Base-by-base conservation (phyloP, 2,329 filamentous ascomycete species). In the Zarea fungicola region DNA sequence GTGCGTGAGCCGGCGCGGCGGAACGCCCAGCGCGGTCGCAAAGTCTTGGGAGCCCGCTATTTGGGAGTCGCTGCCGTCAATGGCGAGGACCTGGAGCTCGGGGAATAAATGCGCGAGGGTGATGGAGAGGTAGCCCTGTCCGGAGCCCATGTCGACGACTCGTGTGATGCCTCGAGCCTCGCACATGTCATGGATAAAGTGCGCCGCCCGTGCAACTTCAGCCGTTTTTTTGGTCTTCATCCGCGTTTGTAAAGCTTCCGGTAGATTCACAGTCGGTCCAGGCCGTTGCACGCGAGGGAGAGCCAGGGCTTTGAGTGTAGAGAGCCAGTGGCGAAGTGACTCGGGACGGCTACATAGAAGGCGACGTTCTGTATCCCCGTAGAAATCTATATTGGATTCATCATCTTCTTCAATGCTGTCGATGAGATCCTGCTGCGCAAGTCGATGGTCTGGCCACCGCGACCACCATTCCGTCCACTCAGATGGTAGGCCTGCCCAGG, bases 381-480 rank as follows among this genome's bases (percentile, higher is more conserved):
- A 13, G 6, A 32, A 21, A 8, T 31, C 11, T 5, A 8, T 13
- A 31, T 7, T 10, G 16, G 2, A 8, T 7, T 2, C 6, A 6
- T 16, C 11, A 1, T 42, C 35, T 34, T 63, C 58, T 13, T 54
- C 57, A 5, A 64, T 61, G 29, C 54, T 54, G 21, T 60, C 57
- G 16, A 65, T 62, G 36, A 65, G 49, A 22, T 65, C 50, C 21
- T 58, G 59, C 46, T 65, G 63, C 0, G 55, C 61, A 2, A 59
- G 49, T 6, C 63, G 62, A 41, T 61, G 57, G 31, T 65, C 60
- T 6, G 61, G 54, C 14, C 57, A 46, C 1, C 56, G 52, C 1
- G 54, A 55, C 62, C 61, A 65, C 56, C 61, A 62, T 13, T 40
- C 19, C 4, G 60, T 63, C 63, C 63, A 65, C 23, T 64, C 62